Evolutionary conservation across 768 basidiomycete genomes (phyloP), one percentile per base, ranked within the genome.

Genomic region (Clitopilus hobsonii): DNA sequence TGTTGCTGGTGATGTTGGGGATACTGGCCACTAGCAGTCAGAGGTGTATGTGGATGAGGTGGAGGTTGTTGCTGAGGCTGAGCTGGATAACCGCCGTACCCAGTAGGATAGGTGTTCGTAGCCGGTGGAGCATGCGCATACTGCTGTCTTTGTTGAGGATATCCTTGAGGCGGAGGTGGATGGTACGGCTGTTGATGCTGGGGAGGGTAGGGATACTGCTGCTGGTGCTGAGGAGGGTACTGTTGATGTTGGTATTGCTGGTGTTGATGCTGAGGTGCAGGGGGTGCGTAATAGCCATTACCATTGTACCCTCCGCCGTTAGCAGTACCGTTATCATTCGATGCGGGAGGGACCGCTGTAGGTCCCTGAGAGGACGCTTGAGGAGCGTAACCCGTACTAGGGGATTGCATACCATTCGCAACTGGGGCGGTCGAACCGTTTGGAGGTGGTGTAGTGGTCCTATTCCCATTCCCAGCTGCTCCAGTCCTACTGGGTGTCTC

Each of bases 1-100:
- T 47, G 51, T 14, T 57, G 50, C 24, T 55, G 29, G 65, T 65
- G 45, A 63, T 68, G 47, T 16, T 22, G 29, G 18, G 57, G 18
- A 36, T 36, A 36, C 32, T 36, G 32, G 13, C 58, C 38, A 8
- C n/a, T n/a, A n/a, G n/a, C n/a, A n/a, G n/a, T n/a, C n/a, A n/a
- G n/a, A n/a, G n/a, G n/a, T n/a, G n/a, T n/a, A n/a, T 20, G 48
- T 3, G 32, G 66, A 38, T 27, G 32, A 5, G 64, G 61, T 2
- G n/a, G 49, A 27, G 49, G 49, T 27, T 51, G 49, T 27, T 50
- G 49, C 55, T 62, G 59, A 49, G 54, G 54, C 49, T 59, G 69
- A 56, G 70, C 60, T 26, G 65, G n/a, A 45, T 45, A 45, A 18
- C 18, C 16, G 8, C 41, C 41, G 11, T 45, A 45, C 10, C 18